Conservation (phyloP, 345 rosid species). For the Ricinus communis region DNA sequence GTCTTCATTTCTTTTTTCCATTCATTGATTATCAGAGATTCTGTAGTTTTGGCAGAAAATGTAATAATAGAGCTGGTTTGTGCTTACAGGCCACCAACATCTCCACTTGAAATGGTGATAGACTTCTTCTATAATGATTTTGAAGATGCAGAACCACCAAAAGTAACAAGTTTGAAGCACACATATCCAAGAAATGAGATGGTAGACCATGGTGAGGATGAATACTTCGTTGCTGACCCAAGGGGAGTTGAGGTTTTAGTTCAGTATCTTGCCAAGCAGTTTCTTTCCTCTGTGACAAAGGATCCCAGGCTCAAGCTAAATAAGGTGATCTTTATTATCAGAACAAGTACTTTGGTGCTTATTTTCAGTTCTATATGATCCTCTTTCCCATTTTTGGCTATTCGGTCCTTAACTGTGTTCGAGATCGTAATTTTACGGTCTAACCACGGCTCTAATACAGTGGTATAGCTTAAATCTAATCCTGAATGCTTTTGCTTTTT, state of each 20-base stretch:
- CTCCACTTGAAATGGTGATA: constrained; percentile 41
- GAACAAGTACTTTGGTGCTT: no score
- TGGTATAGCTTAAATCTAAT: no score
- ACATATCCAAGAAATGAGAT: constrained; percentile 25
- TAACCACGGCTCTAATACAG: no score
- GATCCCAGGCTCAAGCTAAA: constrained; percentile 37
- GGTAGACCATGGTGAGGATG: constrained; percentile 25
- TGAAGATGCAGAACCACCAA: constrained; percentile 38
- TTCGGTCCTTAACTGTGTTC: no score
- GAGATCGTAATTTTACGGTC: no score
- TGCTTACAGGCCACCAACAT: constrained; percentile 23
- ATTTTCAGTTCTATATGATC: no score
- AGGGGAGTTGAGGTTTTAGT: constrained; percentile 30
- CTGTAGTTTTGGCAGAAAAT: background rate
- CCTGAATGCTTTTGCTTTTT: no score
- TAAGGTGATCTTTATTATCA: constrained; percentile 16
- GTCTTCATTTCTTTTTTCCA: no score
- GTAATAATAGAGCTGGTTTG: background rate
- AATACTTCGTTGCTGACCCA: constrained; percentile 30
- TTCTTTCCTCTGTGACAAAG: constrained; percentile 16
- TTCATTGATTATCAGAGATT: background rate
- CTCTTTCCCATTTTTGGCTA: no score
- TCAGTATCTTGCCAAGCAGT: constrained; percentile 28
- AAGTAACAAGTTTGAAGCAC: constrained; percentile 31
- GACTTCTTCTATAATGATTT: constrained; percentile 34